Evolutionary conservation across 306 rosid genomes (phyloP).

Genomic region (Astragalus glycyphyllos): DNA sequence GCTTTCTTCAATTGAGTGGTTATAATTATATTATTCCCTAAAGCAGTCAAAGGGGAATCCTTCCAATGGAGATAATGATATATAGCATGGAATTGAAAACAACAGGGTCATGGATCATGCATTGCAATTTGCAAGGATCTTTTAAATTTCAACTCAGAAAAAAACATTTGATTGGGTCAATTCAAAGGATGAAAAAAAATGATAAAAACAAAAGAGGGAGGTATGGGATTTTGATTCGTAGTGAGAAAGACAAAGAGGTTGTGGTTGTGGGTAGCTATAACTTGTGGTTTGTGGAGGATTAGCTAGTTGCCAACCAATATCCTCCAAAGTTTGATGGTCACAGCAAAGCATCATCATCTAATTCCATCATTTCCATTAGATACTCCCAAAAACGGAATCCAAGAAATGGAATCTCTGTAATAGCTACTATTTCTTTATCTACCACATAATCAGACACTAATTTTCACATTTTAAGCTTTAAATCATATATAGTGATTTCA

Average conservation of each 20-base stretch:
- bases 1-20: slow-evolving; percentile 36
- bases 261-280: slow-evolving; percentile 53
- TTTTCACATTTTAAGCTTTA: no score
- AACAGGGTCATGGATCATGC: slow-evolving; percentile 44
- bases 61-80: slow-evolving; percentile 61
- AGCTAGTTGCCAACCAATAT: slow-evolving; percentile 55
- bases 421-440: not conserved
- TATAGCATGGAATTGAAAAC: slow-evolving; percentile 57
- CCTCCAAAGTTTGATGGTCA: slow-evolving; percentile 45
- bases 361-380: slow-evolving; percentile 34
- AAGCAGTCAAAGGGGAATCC: slow-evolving; percentile 65
- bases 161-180: slow-evolving; percentile 49
- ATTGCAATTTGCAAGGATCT: slow-evolving; percentile 41
- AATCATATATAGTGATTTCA: no score
- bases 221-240: slow-evolving; percentile 46
- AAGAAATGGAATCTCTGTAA: slow-evolving; percentile 42
- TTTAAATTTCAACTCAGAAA: slow-evolving; percentile 44
- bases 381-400: slow-evolving; percentile 54
- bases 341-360: slow-evolving; percentile 45
- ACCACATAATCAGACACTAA: no score
- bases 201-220: slow-evolving; percentile 40
- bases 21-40: slow-evolving; percentile 47
- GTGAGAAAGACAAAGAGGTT: slow-evolving; percentile 38
- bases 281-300: slow-evolving; percentile 47
- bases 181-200: slow-evolving; percentile 22